Percentiles rank a stretch among this genome's conserved stretches.
Conservation (phyloP, 306 rosid species). For the Phaseolus lunatus region DNA sequence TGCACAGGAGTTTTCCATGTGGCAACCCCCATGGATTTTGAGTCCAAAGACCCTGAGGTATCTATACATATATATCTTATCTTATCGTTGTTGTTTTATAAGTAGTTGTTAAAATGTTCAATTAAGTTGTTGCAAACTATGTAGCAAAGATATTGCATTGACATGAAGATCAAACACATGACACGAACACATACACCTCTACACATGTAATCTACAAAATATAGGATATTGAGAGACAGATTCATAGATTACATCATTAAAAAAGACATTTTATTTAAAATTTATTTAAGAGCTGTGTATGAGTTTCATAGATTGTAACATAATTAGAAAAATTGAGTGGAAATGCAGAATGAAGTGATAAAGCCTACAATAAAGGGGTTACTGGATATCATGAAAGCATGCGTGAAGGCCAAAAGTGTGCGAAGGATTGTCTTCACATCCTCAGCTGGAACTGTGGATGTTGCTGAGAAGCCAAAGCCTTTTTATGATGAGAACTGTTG, state of each 20-base stretch:
- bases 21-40: constrained; percentile 91
- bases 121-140: not conserved
- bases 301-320: no score
- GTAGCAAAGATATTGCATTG: no score
- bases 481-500: constrained; percentile 62
- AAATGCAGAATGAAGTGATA: constrained; percentile 77
- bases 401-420: constrained; percentile 62
- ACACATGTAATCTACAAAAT: no score
- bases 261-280: no score
- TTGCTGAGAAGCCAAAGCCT: constrained; percentile 45
- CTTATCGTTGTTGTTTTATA: no score
- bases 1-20: constrained; percentile 85
- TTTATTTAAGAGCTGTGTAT: no score
- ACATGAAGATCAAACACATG: no score
- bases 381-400: constrained; percentile 71
- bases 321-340: not conserved
- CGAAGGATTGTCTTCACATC: constrained; percentile 73
- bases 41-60: constrained; percentile 90
- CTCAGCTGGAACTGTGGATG: constrained; percentile 70
- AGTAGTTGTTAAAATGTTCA: not conserved
- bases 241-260: no score
- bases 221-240: no score
- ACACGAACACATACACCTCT: no score
- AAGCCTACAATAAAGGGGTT: constrained; percentile 72
- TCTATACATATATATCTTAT: no score